Evolutionary conservation across 2,329 filamentous ascomycete genomes (phyloP).

Genomic region (Ophioceras dolichostomum): DNA sequence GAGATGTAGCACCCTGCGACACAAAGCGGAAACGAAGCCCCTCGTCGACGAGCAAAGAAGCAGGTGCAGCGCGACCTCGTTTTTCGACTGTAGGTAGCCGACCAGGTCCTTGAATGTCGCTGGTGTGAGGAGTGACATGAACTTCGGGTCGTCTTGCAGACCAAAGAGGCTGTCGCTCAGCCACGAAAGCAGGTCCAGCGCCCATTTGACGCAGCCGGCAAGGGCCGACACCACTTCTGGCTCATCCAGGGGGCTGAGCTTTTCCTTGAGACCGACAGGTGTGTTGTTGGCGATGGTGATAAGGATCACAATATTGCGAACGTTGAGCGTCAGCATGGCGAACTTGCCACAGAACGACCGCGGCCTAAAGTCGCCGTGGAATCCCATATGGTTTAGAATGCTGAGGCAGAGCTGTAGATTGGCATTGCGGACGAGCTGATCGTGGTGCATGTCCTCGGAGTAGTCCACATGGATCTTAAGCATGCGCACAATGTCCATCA

Average conservation of each 20-base stretch:
- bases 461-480: slow-evolving; percentile 71
- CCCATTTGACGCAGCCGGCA: slow-evolving; percentile 68
- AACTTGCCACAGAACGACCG: slow-evolving; percentile 61
- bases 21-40: slow-evolving; percentile 57
- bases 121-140: slow-evolving; percentile 35
- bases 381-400: slow-evolving; percentile 68
- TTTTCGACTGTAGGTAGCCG: slow-evolving; percentile 36
- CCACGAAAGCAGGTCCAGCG: slow-evolving; percentile 56
- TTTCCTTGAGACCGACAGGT: slow-evolving; percentile 39
- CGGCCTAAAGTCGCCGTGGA: slow-evolving; percentile 46
- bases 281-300: slow-evolving; percentile 50
- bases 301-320: slow-evolving; percentile 59
- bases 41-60: slow-evolving; percentile 65
- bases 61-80: slow-evolving; percentile 48
- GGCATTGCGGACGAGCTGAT: slow-evolving; percentile 60
- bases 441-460: slow-evolving; percentile 59
- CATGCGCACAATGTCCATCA: slow-evolving; percentile 55
- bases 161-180: slow-evolving; percentile 45
- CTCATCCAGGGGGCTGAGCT: slow-evolving; percentile 50
- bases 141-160: slow-evolving; percentile 38
- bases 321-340: slow-evolving; percentile 60
- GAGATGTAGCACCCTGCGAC: slow-evolving; percentile 49
- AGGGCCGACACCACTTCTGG: slow-evolving; percentile 62
- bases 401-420: slow-evolving; percentile 66
- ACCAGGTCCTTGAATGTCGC: slow-evolving; percentile 36